Conservation (phyloP, 2,329 filamentous ascomycete genomes). For the Aspergillus udagawae region DNA sequence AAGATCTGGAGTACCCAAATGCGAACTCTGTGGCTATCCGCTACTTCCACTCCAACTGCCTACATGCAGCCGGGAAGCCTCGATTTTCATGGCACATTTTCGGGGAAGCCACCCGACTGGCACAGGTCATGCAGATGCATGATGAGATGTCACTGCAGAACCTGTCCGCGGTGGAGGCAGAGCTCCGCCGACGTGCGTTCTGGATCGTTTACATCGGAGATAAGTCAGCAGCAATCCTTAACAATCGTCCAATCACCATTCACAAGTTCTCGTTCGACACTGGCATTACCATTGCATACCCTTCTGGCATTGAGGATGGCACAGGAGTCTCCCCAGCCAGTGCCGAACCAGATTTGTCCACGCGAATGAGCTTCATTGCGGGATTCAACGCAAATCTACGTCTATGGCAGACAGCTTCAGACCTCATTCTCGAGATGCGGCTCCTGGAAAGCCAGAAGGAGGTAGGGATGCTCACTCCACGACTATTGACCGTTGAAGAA, state of each 20-base stretch:
- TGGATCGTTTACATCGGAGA: constrained; percentile 24
- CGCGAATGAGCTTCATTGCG: constrained; percentile 29
- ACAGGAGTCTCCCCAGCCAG: constrained; percentile 15
- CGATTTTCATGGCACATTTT: constrained; percentile 46
- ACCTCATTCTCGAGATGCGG: constrained; percentile 36
- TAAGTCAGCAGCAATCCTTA: constrained; percentile 23
- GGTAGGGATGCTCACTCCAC: neutral
- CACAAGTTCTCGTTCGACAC: constrained; percentile 43
- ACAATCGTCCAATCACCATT: constrained; percentile 43
- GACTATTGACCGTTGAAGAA: constrained; percentile 18
- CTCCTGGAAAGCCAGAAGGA: constrained; percentile 8
- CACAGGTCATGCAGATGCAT: constrained; percentile 43
- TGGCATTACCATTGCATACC: constrained; percentile 35
- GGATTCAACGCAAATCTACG: constrained; percentile 44
- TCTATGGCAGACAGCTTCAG: constrained; percentile 41
- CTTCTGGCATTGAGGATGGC: constrained; percentile 17
- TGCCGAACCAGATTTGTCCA: constrained; percentile 1
- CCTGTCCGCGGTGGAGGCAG: constrained; percentile 37
- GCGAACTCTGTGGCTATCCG: constrained; percentile 44
- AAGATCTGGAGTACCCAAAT: constrained; percentile 41
- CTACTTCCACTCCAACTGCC: constrained; percentile 46
- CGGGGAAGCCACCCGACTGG: constrained; percentile 42
- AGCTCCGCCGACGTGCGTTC: constrained; percentile 18
- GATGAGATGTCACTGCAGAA: constrained; percentile 38
- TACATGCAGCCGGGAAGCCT: constrained; percentile 43